These are phyloP conservation scores for Colletotrichum filicis DNA, from an alignment of 2,329 filamentous ascomycete genomes.

Conservation along the genomic window DNA sequence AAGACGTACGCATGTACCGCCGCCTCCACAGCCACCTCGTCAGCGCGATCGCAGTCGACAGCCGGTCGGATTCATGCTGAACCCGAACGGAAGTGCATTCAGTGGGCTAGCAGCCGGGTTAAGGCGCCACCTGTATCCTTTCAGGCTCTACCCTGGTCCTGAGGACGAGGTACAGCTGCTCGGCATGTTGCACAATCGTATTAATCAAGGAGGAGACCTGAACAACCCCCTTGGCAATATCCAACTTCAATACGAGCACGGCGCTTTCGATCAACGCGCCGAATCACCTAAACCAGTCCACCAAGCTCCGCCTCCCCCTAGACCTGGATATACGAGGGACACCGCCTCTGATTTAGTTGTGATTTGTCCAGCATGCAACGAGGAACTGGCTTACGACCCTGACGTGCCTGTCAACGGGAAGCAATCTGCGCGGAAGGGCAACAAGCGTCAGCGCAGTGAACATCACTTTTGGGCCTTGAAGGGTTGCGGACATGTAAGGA, in stretches of 20 bases:
- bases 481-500: slow-evolving; percentile 86
- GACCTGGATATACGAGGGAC: slow-evolving; percentile 83
- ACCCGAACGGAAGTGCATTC: slow-evolving; percentile 12
- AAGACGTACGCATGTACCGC: slow-evolving; percentile 7
- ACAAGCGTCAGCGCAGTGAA: slow-evolving; percentile 67
- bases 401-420: slow-evolving; percentile 45
- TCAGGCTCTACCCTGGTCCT: slow-evolving; percentile 20
- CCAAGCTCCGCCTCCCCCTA: slow-evolving; percentile 71
- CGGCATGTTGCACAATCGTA: slow-evolving; percentile 27
- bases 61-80: not conserved
- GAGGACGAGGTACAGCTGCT: slow-evolving; percentile 31
- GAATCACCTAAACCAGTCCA: slow-evolving; percentile 59
- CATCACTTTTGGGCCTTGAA: slow-evolving; percentile 94
- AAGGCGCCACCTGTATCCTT: slow-evolving; percentile 21
- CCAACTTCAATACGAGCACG: slow-evolving; percentile 36
- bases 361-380: slow-evolving; percentile 87
- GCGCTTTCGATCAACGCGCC: slow-evolving; percentile 45
- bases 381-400: slow-evolving; percentile 83
- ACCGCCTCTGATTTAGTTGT: slow-evolving; percentile 78
- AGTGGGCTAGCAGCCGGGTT: slow-evolving; percentile 27
- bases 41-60: slow-evolving; percentile 23
- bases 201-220: slow-evolving; percentile 16
- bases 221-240: slow-evolving; percentile 35
- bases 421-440: slow-evolving; percentile 50
- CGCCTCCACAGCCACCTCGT: slow-evolving; percentile 34